These are phyloP conservation scores for Thymus mandschuricus DNA, from an alignment of 257 asterid species.

Conservation along the genomic window DNA sequence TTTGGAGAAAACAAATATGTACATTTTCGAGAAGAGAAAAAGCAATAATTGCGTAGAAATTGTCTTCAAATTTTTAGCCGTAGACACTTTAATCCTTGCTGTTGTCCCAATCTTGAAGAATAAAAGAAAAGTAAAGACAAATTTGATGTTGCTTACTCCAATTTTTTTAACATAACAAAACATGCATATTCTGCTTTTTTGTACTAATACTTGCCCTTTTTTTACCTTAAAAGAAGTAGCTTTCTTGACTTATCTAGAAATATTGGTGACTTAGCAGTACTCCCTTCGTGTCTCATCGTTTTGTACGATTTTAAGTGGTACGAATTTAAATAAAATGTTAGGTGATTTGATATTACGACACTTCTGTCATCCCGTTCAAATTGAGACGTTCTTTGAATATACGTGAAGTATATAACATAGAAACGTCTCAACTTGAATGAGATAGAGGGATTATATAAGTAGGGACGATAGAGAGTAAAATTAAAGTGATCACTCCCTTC, in stretches of 20 bases:
- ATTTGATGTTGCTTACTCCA: slow-evolving; percentile 24
- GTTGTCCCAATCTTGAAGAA: slow-evolving; percentile 38
- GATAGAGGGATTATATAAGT: too few relatives aligned
- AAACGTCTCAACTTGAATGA: too few relatives aligned
- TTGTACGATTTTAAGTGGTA: too few relatives aligned
- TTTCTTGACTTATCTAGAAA: slow-evolving; percentile 18
- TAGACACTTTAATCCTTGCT: slow-evolving; percentile 27
- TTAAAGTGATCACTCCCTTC: too few relatives aligned
- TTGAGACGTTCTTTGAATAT: too few relatives aligned
- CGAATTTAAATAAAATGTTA: too few relatives aligned
- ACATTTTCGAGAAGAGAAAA: slow-evolving; percentile 19
- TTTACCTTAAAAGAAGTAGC: slow-evolving; percentile 23
- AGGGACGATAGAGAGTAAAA: too few relatives aligned
- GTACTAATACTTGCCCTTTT: slow-evolving; percentile 15
- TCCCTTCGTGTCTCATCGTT: too few relatives aligned
- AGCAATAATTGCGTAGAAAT: neutral
- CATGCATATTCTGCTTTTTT: slow-evolving; percentile 22
- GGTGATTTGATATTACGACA: too few relatives aligned
- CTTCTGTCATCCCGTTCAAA: too few relatives aligned
- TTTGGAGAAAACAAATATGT: neutral
- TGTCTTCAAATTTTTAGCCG: neutral
- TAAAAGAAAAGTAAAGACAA: slow-evolving; percentile 23
- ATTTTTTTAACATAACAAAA: slow-evolving; percentile 8
- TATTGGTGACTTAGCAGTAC: neutral
- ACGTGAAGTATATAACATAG: too few relatives aligned